A percentile compares a stretch with the other conserved stretches of the same genome.
Conservation (phyloP, 306 rosid species). For the Abrus pulchellus region DNA sequence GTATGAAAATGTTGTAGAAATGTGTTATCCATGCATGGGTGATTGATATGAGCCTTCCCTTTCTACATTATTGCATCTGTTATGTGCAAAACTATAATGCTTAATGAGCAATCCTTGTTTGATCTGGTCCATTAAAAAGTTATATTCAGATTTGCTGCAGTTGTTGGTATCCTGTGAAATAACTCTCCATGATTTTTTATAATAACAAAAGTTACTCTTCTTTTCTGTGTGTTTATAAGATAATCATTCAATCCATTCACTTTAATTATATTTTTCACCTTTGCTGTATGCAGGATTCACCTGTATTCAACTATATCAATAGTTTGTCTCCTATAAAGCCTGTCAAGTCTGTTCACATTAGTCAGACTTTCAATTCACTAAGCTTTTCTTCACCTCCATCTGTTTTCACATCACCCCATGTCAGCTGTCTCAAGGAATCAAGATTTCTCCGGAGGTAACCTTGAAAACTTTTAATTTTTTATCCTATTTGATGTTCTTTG, state of each 20-base stretch:
- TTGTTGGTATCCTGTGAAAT: slow-evolving; percentile 36
- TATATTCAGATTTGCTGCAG: background rate
- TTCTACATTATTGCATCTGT: slow-evolving; percentile 17
- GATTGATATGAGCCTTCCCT: background rate
- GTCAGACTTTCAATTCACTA: slow-evolving; percentile 78
- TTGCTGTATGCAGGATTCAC: slow-evolving; percentile 80
- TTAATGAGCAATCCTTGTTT: background rate
- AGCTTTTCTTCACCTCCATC: slow-evolving; percentile 81
- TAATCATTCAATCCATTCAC: slow-evolving; percentile 22
- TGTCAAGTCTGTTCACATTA: slow-evolving; percentile 67
- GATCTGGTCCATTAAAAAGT: slow-evolving; percentile 23
- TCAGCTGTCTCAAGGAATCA: slow-evolving; percentile 74
- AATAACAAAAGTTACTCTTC: background rate
- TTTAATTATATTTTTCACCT: slow-evolving; percentile 16
- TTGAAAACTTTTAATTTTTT: background rate
- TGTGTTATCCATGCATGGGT: too few relatives aligned
- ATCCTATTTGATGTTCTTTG: background rate
- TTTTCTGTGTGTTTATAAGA: background rate
- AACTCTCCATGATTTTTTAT: background rate
- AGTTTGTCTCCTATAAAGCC: slow-evolving; percentile 91
- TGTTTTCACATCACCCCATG: slow-evolving; percentile 91
- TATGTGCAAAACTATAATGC: background rate
- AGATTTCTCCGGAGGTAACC: slow-evolving; percentile 74
- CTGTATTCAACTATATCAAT: slow-evolving; percentile 79
- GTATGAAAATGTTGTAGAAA: too few relatives aligned